Base-by-base conservation (phyloP, 805 yeast species). In the Soucietia sequanensis region DNA sequence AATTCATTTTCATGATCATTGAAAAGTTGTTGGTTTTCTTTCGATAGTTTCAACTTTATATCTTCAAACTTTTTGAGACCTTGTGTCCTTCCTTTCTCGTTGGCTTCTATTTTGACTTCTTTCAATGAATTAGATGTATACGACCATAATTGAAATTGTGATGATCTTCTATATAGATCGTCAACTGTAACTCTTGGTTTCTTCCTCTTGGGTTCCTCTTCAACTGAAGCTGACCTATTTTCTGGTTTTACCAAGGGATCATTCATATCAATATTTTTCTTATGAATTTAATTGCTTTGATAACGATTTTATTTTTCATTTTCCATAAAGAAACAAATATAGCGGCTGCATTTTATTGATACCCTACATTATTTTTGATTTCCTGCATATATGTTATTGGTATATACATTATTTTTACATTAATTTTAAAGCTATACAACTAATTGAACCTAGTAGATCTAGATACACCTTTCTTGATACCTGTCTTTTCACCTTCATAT, bases 401-500 rank as follows among this genome's bases (percentile, higher is more conserved):
- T n/a, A n/a, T n/a, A n/a, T n/a, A n/a, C n/a, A n/a, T n/a, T n/a
- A n/a, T n/a, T n/a, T n/a, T n/a, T n/a, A n/a, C n/a, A n/a, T n/a
- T n/a, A n/a, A n/a, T n/a, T n/a, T n/a, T n/a, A n/a, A n/a, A n/a
- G n/a, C n/a, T n/a, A n/a, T n/a, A n/a, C n/a, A n/a, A n/a, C n/a
- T n/a, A n/a, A n/a, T n/a, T 14, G 16, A 89, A 81, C 60, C 83
- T 85, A 54, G 87, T 89, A 52, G 95, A 82, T 62, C 87, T 83
- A n/a, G 95, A 74, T 34, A 91, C 58, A 47, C 88, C 88, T 78
- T 93, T 91, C 73, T 89, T 89, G 58, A 93, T 93, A 86, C 99
- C 99, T 13, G 97, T 89, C 68, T 79, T 75, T 61, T 93, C 99
- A 64, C 99, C 99, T 44, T 75, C 82, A 60, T 93, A 93, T 2